A percentile compares a stretch with the other conserved stretches of the same genome.
phyloP scores from a whole-genome alignment of 1,284 basidiomycete species.

The Pseudozyma hubeiensis region DNA sequence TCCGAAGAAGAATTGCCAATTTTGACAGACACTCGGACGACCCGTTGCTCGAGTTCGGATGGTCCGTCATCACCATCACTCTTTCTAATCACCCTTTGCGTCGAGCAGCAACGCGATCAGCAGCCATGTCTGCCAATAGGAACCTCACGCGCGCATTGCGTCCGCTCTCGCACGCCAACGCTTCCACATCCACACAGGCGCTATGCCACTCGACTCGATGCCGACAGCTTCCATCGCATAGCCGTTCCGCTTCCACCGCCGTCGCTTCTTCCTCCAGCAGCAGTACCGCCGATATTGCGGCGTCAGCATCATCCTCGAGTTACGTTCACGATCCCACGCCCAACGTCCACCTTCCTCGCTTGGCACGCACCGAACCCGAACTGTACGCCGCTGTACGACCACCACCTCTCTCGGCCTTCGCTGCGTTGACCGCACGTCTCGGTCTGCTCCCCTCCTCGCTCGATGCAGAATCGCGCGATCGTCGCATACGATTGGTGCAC shows the following conservation, averaged over 20 bases:
- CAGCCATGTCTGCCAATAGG: conserved; percentile 30
- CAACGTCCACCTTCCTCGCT: conserved; percentile 49
- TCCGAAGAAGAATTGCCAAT: conserved; percentile 7
- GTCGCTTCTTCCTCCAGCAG: conserved; percentile 10
- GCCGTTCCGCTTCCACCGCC: conserved; percentile 28
- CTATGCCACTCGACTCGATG: conserved; percentile 15
- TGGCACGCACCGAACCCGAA: conserved; percentile 59
- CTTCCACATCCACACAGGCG: conserved; percentile 29
- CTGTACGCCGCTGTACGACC: conserved; percentile 61
- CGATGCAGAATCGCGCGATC: conserved; percentile 36
- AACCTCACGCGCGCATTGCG: conserved; percentile 12
- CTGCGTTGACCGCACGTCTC: conserved; percentile 58
- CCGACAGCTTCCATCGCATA: conserved; percentile 3
- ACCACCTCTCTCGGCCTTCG: conserved; percentile 53
- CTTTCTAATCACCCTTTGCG: neutral
- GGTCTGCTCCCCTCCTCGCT: conserved; percentile 46
- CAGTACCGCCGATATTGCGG: neutral
- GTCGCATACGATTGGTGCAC: conserved; percentile 53
- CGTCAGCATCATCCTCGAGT: conserved; percentile 2
- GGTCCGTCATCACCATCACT: conserved; percentile 18
- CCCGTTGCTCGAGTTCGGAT: conserved; percentile 14
- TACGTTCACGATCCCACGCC: conserved; percentile 50
- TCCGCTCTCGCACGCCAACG: conserved; percentile 17
- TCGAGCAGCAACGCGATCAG: neutral
- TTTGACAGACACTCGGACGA: conserved; percentile 12